Conservation (phyloP, 2,329 filamentous ascomycete genomes). For the Pseudocercospora macadamiae region DNA sequence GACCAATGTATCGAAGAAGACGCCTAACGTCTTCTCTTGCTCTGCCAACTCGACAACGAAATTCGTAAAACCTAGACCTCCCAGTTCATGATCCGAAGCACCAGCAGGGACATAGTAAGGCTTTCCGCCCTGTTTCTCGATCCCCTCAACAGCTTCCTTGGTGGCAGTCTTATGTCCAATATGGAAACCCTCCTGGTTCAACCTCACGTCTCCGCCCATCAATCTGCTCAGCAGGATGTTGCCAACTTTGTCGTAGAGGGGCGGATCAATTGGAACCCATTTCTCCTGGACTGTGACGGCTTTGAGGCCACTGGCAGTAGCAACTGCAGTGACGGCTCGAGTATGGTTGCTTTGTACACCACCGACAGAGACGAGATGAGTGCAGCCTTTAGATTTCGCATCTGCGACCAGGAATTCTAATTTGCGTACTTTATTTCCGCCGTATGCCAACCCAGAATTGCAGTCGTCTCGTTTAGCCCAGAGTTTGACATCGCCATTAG, state of each 20-base stretch:
- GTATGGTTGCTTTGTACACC: slow-evolving; percentile 45
- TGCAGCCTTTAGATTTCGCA: slow-evolving; percentile 33
- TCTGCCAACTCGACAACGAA: slow-evolving; percentile 70
- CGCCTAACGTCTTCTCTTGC: slow-evolving; percentile 63
- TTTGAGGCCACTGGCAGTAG: slow-evolving; percentile 38
- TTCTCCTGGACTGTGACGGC: slow-evolving; percentile 37
- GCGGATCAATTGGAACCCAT: slow-evolving; percentile 37
- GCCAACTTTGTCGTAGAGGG: slow-evolving; percentile 55
- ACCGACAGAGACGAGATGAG: slow-evolving; percentile 41
- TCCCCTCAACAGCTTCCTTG: slow-evolving; percentile 57
- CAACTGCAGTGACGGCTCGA: slow-evolving; percentile 41
- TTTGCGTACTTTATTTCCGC: slow-evolving; percentile 45
- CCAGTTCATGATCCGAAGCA: slow-evolving; percentile 70
- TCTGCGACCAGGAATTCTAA: slow-evolving; percentile 44
- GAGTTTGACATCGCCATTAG: slow-evolving; percentile 61
- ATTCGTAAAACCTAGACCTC: slow-evolving; percentile 70
- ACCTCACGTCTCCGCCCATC: slow-evolving; percentile 51
- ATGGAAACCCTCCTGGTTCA: slow-evolving; percentile 64
- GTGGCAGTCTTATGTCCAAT: slow-evolving; percentile 67
- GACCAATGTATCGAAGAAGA: slow-evolving; percentile 69
- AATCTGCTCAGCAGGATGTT: slow-evolving; percentile 71
- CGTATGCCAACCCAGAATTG: slow-evolving; percentile 40
- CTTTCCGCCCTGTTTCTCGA: slow-evolving; percentile 57
- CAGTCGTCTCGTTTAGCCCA: slow-evolving; percentile 75
- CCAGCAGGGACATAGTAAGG: slow-evolving; percentile 75